Conservation (phyloP, 192 early-diverging fungal species). For the Podila minutissima region DNA sequence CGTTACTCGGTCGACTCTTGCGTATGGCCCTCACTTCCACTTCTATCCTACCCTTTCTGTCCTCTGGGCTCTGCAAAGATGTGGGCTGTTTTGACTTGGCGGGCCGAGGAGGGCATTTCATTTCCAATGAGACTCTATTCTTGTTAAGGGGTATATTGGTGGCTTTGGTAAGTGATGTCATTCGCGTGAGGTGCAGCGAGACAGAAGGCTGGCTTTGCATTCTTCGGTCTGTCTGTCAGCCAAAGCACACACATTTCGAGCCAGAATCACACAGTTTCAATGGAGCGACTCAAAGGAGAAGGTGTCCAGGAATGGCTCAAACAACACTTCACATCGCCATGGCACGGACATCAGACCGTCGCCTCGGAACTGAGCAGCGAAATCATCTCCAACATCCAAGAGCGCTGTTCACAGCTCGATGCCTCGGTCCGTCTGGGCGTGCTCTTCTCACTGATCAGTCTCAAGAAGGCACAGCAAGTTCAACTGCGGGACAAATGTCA, state of each 20-base stretch:
- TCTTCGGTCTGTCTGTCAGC: background rate
- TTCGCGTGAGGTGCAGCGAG: too few species aligned
- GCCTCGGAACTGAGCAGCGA: constrained; percentile 35
- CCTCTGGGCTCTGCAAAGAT: too few species aligned
- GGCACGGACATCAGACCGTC: constrained; percentile 49
- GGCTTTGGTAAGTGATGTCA: too few species aligned
- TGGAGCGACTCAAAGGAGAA: constrained; percentile 48
- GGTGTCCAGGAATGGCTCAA: constrained; percentile 39
- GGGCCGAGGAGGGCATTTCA: too few species aligned
- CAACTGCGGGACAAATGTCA: constrained; percentile 35
- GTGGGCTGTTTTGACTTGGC: too few species aligned
- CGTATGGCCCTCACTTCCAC: too few species aligned
- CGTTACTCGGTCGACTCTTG: too few species aligned
- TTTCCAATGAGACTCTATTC: too few species aligned
- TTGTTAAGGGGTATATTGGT: too few species aligned
- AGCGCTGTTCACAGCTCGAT: constrained; percentile 38
- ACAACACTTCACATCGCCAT: constrained; percentile 36
- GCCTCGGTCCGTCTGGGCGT: constrained; percentile 35
- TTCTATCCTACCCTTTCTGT: too few species aligned
- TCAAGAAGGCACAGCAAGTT: constrained; percentile 42
- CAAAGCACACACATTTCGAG: background rate
- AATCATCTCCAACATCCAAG: constrained; percentile 41
- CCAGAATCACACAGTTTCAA: background rate
- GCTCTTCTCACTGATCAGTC: constrained; percentile 44
- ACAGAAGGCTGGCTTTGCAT: background rate